Evolutionary conservation across 2,329 filamentous ascomycete species (phyloP).

Genomic region (Xylaria multiplex): DNA sequence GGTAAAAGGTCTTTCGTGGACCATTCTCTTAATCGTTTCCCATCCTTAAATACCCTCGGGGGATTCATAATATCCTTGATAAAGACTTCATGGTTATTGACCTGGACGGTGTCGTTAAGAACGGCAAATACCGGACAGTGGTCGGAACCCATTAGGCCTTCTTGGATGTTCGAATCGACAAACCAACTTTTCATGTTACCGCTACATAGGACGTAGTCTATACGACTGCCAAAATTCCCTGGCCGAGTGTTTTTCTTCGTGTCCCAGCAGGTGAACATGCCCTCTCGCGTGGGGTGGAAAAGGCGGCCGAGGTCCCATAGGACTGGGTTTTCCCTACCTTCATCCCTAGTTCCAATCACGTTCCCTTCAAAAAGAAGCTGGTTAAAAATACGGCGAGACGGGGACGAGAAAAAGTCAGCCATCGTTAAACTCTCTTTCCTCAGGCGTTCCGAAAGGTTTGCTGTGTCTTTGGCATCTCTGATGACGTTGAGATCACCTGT

Average conservation of each 20-base stretch:
- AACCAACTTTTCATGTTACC: constrained; percentile 84
- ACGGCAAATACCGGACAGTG: constrained; percentile 92
- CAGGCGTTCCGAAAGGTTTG: constrained; percentile 76
- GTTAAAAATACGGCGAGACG: constrained; percentile 82
- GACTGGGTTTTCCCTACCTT: constrained; percentile 74
- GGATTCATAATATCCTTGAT: constrained; percentile 83
- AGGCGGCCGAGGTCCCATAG: constrained; percentile 85
- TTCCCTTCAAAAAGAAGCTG: constrained; percentile 81
- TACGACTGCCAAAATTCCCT: constrained; percentile 90
- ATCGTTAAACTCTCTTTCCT: constrained; percentile 74
- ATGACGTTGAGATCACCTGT: constrained; percentile 90
- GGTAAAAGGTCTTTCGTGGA: constrained; percentile 72
- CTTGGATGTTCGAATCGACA: constrained; percentile 83
- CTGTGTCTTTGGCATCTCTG: constrained; percentile 76
- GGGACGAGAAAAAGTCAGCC: constrained; percentile 77
- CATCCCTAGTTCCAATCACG: constrained; percentile 72
- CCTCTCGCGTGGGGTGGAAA: constrained; percentile 80
- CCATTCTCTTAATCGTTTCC: constrained; percentile 74
- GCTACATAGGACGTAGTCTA: constrained; percentile 92
- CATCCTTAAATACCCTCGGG: constrained; percentile 73
- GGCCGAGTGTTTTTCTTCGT: constrained; percentile 95
- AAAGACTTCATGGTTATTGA: constrained; percentile 60
- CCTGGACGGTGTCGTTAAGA: constrained; percentile 70
- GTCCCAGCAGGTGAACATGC: constrained; percentile 99
- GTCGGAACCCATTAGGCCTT: constrained; percentile 92